Base-by-base conservation (phyloP, 305 asterid genomes). In the Solanum hybrid region DNA sequence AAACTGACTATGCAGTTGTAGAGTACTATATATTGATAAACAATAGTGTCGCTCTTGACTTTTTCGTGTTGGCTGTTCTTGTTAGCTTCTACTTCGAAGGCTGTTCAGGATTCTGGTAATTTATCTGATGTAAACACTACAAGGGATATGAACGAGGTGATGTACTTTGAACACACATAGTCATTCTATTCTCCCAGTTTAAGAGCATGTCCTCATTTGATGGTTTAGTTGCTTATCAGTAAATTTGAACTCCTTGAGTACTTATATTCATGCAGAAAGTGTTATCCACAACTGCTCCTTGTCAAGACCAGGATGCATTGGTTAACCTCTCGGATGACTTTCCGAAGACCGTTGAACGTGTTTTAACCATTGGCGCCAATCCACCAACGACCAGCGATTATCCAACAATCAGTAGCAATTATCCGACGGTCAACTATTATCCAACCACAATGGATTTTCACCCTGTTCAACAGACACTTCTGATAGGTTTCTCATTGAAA, bases 371-470 rank as follows among this genome's bases (percentile, higher is more conserved):
- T 87, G 92, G 89, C 7, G 64, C 64, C 8, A 13, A 73, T 73
- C 78, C 78, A 28, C 22, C 78, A 28, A 73, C 10, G 78, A 28
- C 35, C 35, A 73, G 35, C 5, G 33, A 73, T 73, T 28, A 29
- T 73, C 78, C 35, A 28, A 28, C 20, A 24, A 73, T 29, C 78
- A 73, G 78, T 2, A 73, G 78, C 22, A 73, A 12, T 73, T 73
- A 26, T 73, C 78, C 35, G 8, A 28, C 35, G 3, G 35, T 73
- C 78, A 73, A 73, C 88, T 93, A 92, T 51, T 71, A 92, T 67
- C 93, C 92, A 61, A 94, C 94, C 61, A 91, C 93, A 94, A 95
- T 96, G 95, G 97, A 93, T 87, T 95, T 96, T 92, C 96, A 96
- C 89, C 98, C 98, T 89, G 89, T 91, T 90, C 92, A 93, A 46